Percentiles rank a stretch among this genome's conserved stretches.
Evolutionary conservation across 2,329 filamentous ascomycete genomes (phyloP).

Genomic region (Arthrobotrys sinensis): DNA sequence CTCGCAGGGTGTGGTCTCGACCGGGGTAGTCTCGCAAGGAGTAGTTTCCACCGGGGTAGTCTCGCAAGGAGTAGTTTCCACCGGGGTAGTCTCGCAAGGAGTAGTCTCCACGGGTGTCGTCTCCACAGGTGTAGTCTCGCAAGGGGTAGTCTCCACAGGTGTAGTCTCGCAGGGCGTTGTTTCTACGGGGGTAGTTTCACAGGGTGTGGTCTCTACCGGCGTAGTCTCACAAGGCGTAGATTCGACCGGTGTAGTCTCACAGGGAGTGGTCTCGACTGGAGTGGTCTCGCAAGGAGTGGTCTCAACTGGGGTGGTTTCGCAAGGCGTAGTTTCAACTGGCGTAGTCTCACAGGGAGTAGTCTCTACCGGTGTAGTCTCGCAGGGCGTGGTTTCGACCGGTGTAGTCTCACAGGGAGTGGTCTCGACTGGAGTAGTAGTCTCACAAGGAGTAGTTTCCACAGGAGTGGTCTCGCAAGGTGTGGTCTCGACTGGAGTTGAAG

Average conservation of each 20-base stretch:
- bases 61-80: slow-evolving; percentile 5
- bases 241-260: slow-evolving; percentile 7
- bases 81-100: background rate
- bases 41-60: slow-evolving; percentile 2
- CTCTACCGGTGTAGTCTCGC: slow-evolving; percentile 15
- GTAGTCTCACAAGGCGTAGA: slow-evolving; percentile 13
- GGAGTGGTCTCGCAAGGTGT: slow-evolving; percentile 16
- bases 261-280: background rate
- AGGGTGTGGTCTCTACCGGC: background rate
- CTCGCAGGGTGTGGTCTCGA: slow-evolving; percentile 7
- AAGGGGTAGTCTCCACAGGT: slow-evolving; percentile 5
- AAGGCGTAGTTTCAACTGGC: slow-evolving; percentile 1
- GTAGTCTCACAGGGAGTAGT: slow-evolving; percentile 23
- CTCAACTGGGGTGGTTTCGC: slow-evolving; percentile 1
- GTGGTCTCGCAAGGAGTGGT: slow-evolving; percentile 11
- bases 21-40: background rate
- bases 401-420: slow-evolving; percentile 17
- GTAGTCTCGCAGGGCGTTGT: slow-evolving; percentile 14
- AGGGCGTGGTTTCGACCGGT: too few relatives aligned
- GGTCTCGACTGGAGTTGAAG: slow-evolving; percentile 6
- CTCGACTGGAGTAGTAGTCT: slow-evolving; percentile 13
- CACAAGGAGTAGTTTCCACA: slow-evolving; percentile 6
- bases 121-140: background rate
- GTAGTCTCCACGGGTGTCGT: background rate
- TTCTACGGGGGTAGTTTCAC: background rate